These are phyloP conservation scores for Lachnellula willkommii DNA, from an alignment of 2,329 filamentous ascomycete genomes.

Conservation along the genomic window DNA sequence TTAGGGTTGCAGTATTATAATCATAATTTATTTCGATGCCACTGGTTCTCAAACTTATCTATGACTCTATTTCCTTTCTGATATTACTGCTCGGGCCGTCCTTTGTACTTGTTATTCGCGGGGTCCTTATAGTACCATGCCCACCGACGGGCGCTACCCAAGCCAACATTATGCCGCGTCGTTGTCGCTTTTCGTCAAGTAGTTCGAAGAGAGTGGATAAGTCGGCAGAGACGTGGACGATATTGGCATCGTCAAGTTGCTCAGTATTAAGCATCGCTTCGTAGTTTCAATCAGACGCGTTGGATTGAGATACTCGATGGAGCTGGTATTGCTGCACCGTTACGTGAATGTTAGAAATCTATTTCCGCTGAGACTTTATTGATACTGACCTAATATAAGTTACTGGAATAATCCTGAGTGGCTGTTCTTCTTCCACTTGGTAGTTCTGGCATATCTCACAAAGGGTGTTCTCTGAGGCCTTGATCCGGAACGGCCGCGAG, in stretches of 20 bases:
- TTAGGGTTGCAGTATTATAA: no score
- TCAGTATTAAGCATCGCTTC: conserved; percentile 8
- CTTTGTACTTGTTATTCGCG: no score
- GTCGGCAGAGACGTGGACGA: background rate
- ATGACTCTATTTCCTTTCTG: no score
- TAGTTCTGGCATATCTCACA: conserved; percentile 21
- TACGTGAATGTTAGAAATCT: conserved; percentile 11
- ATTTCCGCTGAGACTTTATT: conserved; percentile 9
- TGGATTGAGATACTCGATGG: conserved; percentile 4
- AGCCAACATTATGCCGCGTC: no score
- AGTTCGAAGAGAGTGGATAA: background rate
- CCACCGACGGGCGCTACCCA: no score
- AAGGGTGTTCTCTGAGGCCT: conserved; percentile 15
- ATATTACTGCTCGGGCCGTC: no score
- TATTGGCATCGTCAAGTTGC: conserved; percentile 1
- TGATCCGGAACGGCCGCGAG: conserved; percentile 15
- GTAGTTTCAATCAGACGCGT: conserved; percentile 9
- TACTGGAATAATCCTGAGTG: conserved; percentile 14
- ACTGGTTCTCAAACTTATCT: no score
- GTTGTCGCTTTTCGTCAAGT: no score
- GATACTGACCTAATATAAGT: conserved; percentile 13
- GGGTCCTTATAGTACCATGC: no score
- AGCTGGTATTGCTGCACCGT: conserved; percentile 2
- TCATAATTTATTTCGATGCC: no score
- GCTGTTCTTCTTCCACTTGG: conserved; percentile 19